A percentile compares a stretch with the other conserved stretches of the same genome.
Conservation (phyloP, 208 protist genomes). For the Leishmania arabica region DNA sequence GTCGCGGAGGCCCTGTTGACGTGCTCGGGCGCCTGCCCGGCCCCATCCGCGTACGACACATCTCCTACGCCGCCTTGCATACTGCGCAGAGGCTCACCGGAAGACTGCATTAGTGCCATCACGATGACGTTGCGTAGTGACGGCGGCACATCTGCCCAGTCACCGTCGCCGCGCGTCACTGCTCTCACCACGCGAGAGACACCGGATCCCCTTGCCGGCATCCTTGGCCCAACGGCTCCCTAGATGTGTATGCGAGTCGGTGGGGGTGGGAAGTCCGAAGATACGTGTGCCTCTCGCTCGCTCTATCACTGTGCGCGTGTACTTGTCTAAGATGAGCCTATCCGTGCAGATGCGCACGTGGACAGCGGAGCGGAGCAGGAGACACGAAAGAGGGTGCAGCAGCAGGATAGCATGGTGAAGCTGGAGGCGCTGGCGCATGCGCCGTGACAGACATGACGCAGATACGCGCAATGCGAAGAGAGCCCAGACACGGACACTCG, state of each 20-base stretch:
- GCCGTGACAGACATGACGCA: too few species aligned
- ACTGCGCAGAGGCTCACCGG: constrained; percentile 5
- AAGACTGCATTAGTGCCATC: constrained; percentile 33
- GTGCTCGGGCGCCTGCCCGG: neutral
- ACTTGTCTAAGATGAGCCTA: neutral
- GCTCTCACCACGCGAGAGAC: constrained; percentile 16
- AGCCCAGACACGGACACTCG: neutral
- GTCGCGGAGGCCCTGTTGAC: neutral
- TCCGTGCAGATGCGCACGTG: too few species aligned
- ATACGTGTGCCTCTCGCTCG: neutral
- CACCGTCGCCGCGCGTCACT: constrained; percentile 56
- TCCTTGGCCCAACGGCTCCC: neutral
- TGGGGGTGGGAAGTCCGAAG: too few species aligned
- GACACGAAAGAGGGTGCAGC: neutral
- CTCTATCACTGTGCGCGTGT: neutral
- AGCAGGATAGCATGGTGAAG: neutral
- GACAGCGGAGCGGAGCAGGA: neutral
- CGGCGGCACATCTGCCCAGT: constrained; percentile 70
- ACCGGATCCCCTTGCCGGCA: neutral
- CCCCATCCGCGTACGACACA: neutral
- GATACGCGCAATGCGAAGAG: neutral
- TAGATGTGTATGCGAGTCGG: neutral
- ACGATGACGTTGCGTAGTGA: constrained; percentile 73
- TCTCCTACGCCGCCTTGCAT: neutral
- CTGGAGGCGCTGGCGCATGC: neutral